Conservation (phyloP, 2,329 filamentous ascomycete genomes). For the Penicillium crustosum region DNA sequence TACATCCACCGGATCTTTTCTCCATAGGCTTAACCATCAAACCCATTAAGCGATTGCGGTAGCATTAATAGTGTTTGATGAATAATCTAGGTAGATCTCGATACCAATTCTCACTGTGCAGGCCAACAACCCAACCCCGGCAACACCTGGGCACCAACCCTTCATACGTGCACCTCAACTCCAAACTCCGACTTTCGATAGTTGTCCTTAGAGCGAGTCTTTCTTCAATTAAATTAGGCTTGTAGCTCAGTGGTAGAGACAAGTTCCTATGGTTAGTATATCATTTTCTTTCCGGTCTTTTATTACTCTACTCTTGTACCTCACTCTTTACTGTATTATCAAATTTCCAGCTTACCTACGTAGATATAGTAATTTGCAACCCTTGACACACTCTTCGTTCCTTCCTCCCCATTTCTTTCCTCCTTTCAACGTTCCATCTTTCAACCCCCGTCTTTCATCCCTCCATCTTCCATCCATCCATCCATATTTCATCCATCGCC, state of each 20-base stretch:
- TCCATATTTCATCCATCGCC: no score
- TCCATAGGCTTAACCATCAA: neutral
- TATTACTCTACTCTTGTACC: no score
- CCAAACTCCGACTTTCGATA: neutral
- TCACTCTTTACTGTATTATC: no score
- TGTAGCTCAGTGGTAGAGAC: conserved; percentile 23
- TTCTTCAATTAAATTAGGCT: neutral
- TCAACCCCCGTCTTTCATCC: no score
- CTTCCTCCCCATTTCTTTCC: no score
- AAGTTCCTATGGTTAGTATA: no score
- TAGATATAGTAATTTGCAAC: no score
- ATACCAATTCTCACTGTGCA: neutral
- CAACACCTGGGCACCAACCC: neutral
- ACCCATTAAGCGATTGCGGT: neutral
- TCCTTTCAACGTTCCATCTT: no score
- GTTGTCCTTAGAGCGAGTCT: accelerated
- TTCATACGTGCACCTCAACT: neutral
- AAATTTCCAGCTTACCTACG: no score
- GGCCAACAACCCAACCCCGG: neutral
- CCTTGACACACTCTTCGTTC: no score
- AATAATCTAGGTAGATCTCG: neutral
- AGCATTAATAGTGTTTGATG: neutral
- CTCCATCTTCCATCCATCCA: no score
- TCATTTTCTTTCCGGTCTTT: no score
- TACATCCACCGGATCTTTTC: neutral